Base-by-base conservation (phyloP, 768 basidiomycete species). In the Mrakia gelida region DNA sequence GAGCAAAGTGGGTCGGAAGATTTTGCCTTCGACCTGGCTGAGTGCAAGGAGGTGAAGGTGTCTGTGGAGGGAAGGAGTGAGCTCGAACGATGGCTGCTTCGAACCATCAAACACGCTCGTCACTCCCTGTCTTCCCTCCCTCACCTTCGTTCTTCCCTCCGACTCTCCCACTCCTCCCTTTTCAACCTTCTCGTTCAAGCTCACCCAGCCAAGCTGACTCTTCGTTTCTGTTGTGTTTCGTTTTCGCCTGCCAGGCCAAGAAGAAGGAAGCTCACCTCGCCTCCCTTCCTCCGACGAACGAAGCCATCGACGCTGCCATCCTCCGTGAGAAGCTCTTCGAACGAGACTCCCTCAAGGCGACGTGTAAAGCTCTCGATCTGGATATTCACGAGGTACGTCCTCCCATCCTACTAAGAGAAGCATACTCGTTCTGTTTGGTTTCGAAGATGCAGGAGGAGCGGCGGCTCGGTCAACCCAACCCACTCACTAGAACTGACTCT, bases 291-390 rank as follows among this genome's bases (percentile, higher is more conserved):
- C 83, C 82, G 3, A 71, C 79, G 6, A 82, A 85, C 75, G 82
- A 83, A n/a, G 77, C 74, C 34, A 82, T 81, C 77, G 83, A 80
- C 16, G 83, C 81, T 16, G 81, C 81, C 75, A 80, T 85, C 43
- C 82, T 84, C 62, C 80, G 81, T 49, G 84, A 84, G 75, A 79
- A 84, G 49, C 75, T 79, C 43, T 82, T 83, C 30, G 84, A 85
- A 80, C 81, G 83, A 28, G 76, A 81, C 41, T 81, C 84, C 26
- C 83, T 85, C 54, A 75, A 77, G 18, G 78, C 81, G 62, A 82
- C 84, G 0, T 84, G 84, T 73, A 63, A 75, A 9, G 80, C 79
- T 0, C 81, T 85, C 28, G 83, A 82, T 13, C 75, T 83, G 10
- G 81, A 82, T 56, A 77, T 84, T 4, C 79, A 82, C 79, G 84